Percentiles rank a stretch among this genome's conserved stretches.
Evolutionary conservation across 768 basidiomycete species (phyloP).

Genomic region (Lyophyllum shimeji): DNA sequence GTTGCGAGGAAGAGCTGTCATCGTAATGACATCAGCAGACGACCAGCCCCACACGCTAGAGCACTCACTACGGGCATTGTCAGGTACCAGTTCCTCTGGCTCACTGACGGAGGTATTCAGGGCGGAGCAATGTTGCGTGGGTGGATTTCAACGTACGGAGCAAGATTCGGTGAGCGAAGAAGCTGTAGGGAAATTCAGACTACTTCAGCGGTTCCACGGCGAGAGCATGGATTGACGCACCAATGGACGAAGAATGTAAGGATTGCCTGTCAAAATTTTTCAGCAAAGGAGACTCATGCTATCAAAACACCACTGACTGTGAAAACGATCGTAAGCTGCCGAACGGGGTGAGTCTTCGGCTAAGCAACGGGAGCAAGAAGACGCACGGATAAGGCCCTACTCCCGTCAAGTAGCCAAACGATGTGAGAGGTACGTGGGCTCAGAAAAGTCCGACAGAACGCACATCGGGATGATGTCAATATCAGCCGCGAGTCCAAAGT

Average conservation of each 20-base stretch:
- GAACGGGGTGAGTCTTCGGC: background rate
- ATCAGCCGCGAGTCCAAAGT: conserved; percentile 15
- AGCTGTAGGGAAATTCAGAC: conserved; percentile 12
- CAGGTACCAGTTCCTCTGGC: conserved; percentile 23
- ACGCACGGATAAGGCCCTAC: conserved; percentile 12
- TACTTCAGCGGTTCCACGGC: too few relatives aligned
- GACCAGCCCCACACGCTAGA: too few relatives aligned
- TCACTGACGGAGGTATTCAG: conserved; percentile 17
- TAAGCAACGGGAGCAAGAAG: background rate
- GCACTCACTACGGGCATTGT: conserved; percentile 24
- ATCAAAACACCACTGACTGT: conserved; percentile 14
- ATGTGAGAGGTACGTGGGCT: background rate
- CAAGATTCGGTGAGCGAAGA: conserved; percentile 26
- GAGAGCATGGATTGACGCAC: conserved; percentile 12
- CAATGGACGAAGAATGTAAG: conserved; percentile 29
- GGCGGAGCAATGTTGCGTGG: background rate
- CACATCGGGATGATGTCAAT: conserved; percentile 25
- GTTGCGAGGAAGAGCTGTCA: conserved; percentile 23
- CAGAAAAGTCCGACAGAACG: conserved; percentile 4
- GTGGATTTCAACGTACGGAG: conserved; percentile 14
- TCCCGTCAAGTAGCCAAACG: background rate
- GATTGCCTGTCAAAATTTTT: conserved; percentile 17
- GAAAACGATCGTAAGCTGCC: conserved; percentile 19
- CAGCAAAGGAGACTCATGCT: background rate
- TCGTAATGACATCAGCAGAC: background rate